phyloP scores from a whole-genome alignment of 305 asterid species.

The Fraxinus paxiana region DNA sequence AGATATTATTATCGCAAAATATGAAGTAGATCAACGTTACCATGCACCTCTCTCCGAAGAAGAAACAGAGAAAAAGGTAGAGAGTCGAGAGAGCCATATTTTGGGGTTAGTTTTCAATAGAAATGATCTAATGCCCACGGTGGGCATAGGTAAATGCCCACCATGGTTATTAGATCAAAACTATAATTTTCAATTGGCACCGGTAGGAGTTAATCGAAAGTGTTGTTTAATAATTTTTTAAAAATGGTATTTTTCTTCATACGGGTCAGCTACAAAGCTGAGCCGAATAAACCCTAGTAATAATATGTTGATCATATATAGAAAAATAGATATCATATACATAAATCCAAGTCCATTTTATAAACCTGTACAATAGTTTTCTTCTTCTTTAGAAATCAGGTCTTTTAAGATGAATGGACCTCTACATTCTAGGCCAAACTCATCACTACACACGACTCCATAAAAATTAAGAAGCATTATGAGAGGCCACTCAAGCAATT shows the following conservation, averaged over 20 bases:
- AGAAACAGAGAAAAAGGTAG: background rate
- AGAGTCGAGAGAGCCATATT: background rate
- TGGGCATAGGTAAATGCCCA: too few relatives aligned
- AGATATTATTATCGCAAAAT: too few relatives aligned
- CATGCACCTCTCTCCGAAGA: background rate
- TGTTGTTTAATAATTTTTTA: too few relatives aligned
- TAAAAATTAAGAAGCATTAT: background rate
- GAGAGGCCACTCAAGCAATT: background rate
- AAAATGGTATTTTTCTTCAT: too few relatives aligned
- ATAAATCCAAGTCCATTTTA: background rate
- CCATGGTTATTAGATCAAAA: too few relatives aligned
- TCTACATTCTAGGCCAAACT: background rate
- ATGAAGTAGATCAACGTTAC: background rate
- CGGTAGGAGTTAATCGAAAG: too few relatives aligned
- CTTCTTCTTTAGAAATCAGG: background rate
- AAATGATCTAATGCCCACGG: too few relatives aligned
- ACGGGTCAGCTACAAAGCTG: background rate
- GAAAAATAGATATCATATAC: background rate
- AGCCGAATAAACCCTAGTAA: background rate
- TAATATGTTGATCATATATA: too few relatives aligned
- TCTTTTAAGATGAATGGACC: background rate
- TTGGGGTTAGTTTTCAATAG: background rate
- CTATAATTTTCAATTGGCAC: too few relatives aligned
- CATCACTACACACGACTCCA: background rate
- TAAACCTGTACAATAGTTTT: background rate